Base-by-base conservation (phyloP, 1,284 basidiomycete species). In the Flammula alnicola region DNA sequence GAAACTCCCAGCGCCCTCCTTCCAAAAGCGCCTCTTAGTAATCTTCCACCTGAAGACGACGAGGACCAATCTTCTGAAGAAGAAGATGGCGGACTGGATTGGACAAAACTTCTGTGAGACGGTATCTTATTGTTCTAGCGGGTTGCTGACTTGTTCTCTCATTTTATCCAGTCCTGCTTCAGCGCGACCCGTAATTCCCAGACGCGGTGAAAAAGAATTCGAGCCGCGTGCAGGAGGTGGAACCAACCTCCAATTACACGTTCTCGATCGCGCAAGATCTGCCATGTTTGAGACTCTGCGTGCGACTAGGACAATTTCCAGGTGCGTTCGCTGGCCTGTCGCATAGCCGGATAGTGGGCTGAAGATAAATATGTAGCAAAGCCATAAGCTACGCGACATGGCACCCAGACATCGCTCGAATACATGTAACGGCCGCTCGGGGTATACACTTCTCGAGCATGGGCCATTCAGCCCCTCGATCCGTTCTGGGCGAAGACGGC, bases 161-260 rank as follows among this genome's bases (percentile, higher is more conserved):
- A 31, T 32, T 20, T 37, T 39, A 51, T 22, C 30, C 38, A 76
- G 75, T n/a, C 70, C 72, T 43, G 59, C 64, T 20, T 60, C 69
- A 33, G 60, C 69, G n/a, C 70, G 75, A 46, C 73, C 76, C 26
- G 68, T 72, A 5, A 95, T 97, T 46, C 95, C 95, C 8, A 95
- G 92, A 67, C 81, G 95, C 22, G 95, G 95, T 3, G 95, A 97
- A 68, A 97, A 98, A 66, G 94, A 97, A 60, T 98, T 95, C 60
- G 95, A 98, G 67, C 96, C 96, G 3, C 69, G 79, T 58, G 70
- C 79, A 45, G 78, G 83, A 35, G 81, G 91, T 49, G 81, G 84
- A 14, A 91, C 93, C 39, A 86, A 86, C 47, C 75, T 96, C n/a
- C 91, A 95, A 57, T 72, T 83, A 19, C 87, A 91, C 67, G 76